Conservation (phyloP, 352 stramenopile genomes). For the Pythium diclinum region DNA sequence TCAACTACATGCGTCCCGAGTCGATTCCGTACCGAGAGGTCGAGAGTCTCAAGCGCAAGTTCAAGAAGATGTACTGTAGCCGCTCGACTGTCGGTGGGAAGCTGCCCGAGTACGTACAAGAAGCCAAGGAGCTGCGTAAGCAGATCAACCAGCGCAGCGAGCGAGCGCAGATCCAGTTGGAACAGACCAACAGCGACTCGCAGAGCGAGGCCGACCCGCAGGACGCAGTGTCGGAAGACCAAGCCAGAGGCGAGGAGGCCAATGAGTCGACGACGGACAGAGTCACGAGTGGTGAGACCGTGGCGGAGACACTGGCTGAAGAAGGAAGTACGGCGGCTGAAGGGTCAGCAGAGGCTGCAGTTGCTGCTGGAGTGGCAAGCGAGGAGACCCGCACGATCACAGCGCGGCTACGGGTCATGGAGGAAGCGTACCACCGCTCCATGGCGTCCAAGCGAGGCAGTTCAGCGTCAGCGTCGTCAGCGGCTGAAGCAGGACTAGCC, state of each 20-base stretch:
- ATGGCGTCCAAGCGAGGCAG: constrained; percentile 17
- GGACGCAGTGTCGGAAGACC: neutral
- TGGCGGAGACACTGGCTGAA: neutral
- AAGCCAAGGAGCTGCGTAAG: constrained; percentile 48
- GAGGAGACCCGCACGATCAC: constrained; percentile 26
- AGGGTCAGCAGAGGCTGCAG: neutral
- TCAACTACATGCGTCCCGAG: constrained; percentile 62
- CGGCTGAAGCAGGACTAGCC: neutral
- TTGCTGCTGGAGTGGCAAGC: neutral
- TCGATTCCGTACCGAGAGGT: constrained; percentile 61
- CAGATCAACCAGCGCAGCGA: constrained; percentile 48
- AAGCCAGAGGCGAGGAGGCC: neutral
- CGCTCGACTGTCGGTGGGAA: constrained; percentile 21
- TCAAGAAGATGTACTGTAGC: constrained; percentile 70
- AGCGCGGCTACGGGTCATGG: constrained; percentile 36
- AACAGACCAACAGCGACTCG: constrained; percentile 31
- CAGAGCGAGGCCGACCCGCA: constrained; percentile 31
- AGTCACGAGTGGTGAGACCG: neutral
- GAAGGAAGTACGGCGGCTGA: neutral
- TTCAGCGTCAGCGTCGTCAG: neutral
- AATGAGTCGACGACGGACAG: neutral
- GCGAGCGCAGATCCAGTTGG: constrained; percentile 30
- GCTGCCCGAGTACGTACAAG: constrained; percentile 46
- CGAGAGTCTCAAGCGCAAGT: constrained; percentile 66
- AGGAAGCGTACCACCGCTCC: constrained; percentile 40